Evolutionary conservation across 1,139 yeast species (phyloP).

Genomic region (Candida smagusa): DNA sequence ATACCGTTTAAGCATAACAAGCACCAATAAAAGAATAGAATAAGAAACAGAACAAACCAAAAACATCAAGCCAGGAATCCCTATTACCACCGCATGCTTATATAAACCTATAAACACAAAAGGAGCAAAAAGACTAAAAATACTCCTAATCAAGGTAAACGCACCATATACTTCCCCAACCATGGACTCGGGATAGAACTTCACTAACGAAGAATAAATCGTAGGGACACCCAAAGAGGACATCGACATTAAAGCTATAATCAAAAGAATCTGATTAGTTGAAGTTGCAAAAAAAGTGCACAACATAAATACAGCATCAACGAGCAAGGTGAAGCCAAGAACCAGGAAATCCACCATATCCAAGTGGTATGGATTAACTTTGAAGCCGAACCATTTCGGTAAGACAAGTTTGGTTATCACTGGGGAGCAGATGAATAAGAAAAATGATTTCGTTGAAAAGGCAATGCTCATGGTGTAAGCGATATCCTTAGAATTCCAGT

Average conservation of each 20-base stretch:
- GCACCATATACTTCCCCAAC: slow-evolving; percentile 56
- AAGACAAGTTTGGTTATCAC: slow-evolving; percentile 25
- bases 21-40: too few species aligned
- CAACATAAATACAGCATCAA: slow-evolving; percentile 43
- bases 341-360: slow-evolving; percentile 56
- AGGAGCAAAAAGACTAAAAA: slow-evolving; percentile 37
- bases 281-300: slow-evolving; percentile 12
- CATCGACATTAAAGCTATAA: slow-evolving; percentile 31
- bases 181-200: slow-evolving; percentile 43
- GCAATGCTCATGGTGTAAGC: slow-evolving; percentile 57
- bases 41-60: too few species aligned
- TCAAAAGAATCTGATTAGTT: slow-evolving; percentile 5
- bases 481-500: slow-evolving; percentile 57
- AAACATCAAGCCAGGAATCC: slow-evolving; percentile 9
- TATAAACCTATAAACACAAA: slow-evolving; percentile 38
- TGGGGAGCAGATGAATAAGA: slow-evolving; percentile 33
- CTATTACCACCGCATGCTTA: slow-evolving; percentile 13
- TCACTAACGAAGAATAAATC: slow-evolving; percentile 46
- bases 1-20: too few species aligned
- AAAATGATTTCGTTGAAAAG: slow-evolving; percentile 42
- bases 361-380: slow-evolving; percentile 35
- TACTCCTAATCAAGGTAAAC: slow-evolving; percentile 41
- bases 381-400: slow-evolving; percentile 26
- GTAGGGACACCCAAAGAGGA: slow-evolving; percentile 46
- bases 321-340: slow-evolving; percentile 21